phyloP scores from a whole-genome alignment of 139 green algal species.

The Diplosphaera chodatii region DNA sequence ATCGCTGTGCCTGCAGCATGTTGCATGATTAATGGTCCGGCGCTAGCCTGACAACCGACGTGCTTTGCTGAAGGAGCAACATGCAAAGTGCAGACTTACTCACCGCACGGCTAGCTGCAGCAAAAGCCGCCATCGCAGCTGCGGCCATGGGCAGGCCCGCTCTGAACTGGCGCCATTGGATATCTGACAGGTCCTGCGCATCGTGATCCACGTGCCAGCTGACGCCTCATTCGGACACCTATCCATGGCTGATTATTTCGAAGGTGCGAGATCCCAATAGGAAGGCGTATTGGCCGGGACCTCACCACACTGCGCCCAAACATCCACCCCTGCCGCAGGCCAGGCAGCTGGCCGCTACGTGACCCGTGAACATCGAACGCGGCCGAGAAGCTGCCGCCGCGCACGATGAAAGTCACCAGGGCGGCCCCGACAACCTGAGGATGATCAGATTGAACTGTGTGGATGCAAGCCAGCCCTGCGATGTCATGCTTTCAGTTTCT shows the following conservation, averaged over 20 bases:
- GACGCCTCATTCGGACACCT: no score
- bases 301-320: neutral
- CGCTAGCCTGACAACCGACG: no score
- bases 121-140: conserved; percentile 25
- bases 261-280: no score
- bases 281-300: no score
- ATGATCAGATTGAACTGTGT: neutral
- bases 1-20: neutral
- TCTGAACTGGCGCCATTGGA: conserved; percentile 73
- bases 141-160: conserved; percentile 26
- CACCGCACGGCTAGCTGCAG: neutral
- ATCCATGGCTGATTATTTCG: no score
- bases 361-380: neutral
- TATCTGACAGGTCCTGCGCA: conserved; percentile 67
- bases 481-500: no score
- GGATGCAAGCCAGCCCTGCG: no score
- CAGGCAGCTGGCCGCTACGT: neutral
- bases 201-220: no score
- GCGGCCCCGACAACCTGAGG: neutral
- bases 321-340: neutral
- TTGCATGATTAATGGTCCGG: no score
- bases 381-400: neutral
- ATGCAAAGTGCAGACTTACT: no score
- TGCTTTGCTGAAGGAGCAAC: no score
- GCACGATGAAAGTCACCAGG: neutral